phyloP scores from a whole-genome alignment of 2,329 filamentous ascomycete genomes.

The Scytalidium lignicola region DNA sequence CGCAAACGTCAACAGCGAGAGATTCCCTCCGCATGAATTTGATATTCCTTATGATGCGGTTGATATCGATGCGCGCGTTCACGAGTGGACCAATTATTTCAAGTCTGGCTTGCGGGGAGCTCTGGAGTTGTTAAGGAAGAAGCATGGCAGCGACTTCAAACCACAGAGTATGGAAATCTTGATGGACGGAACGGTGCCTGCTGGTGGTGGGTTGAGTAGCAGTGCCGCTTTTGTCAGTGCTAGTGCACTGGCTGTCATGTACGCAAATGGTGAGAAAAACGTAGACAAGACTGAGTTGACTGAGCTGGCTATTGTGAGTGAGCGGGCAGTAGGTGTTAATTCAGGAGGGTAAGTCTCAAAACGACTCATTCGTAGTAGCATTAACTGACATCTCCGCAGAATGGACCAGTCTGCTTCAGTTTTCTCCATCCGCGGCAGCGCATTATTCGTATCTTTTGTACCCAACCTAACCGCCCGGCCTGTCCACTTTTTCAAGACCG shows the following conservation, averaged over 20 bases:
- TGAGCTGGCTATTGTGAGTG: conserved; percentile 89
- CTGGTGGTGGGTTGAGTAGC: conserved; percentile 86
- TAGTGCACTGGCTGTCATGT: conserved; percentile 81
- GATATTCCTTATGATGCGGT: conserved; percentile 59
- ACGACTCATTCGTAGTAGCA: not conserved
- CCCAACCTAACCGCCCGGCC: conserved; percentile 72
- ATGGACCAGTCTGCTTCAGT: conserved; percentile 99
- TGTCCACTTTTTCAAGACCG: conserved; percentile 74
- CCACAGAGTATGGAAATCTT: conserved; percentile 80
- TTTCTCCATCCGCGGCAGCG: conserved; percentile 79
- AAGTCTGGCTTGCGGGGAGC: conserved; percentile 84
- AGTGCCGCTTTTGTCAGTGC: conserved; percentile 92
- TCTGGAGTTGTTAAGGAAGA: conserved; percentile 68
- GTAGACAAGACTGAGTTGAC: conserved; percentile 90
- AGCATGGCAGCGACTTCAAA: conserved; percentile 52
- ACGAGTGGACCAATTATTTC: conserved; percentile 99
- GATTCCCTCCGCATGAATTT: conserved; percentile 73
- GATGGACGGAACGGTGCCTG: conserved; percentile 86
- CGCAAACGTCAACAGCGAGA: conserved; percentile 69
- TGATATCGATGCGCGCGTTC: conserved; percentile 77
- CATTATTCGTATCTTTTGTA: conserved; percentile 85
- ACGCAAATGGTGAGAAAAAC: conserved; percentile 70
- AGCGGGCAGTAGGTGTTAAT: conserved; percentile 92
- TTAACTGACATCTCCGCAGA: conserved; percentile 39
- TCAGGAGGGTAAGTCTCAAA: conserved; percentile 70